These are phyloP conservation scores for bread wheat (Triticum aestivum) DNA, from an alignment of 176 grass and related monocot species.

Conservation along the genomic window DNA sequence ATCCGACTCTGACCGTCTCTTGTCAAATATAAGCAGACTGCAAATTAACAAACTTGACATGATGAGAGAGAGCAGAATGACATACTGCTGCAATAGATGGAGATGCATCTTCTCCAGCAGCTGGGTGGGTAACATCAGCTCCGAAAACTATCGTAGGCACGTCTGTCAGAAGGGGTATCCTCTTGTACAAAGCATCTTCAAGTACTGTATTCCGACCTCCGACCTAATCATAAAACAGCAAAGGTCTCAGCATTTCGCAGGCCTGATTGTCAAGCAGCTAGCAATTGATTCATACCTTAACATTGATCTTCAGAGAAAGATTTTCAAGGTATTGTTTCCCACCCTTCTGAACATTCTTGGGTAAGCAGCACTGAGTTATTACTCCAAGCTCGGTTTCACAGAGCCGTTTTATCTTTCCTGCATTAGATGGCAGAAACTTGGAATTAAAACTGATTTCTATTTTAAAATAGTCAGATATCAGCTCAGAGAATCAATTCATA, in stretches of 20 bases:
- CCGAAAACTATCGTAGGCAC: constrained; percentile 70
- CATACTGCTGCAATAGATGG: constrained; percentile 74
- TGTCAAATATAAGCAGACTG: neutral
- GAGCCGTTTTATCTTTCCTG: constrained; percentile 64
- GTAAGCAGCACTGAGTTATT: constrained; percentile 63
- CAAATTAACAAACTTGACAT: neutral
- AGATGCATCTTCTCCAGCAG: constrained; percentile 64
- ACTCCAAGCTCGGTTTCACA: constrained; percentile 77
- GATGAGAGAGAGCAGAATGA: neutral
- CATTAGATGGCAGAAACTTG: constrained; percentile 1
- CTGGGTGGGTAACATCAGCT: constrained; percentile 78
- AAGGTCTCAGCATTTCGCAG: neutral
- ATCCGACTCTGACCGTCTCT: neutral
- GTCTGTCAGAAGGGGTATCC: constrained; percentile 60
- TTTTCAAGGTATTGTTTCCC: constrained; percentile 65
- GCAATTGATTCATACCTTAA: constrained; percentile 56
- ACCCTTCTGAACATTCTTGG: constrained; percentile 56
- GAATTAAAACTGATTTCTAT: neutral
- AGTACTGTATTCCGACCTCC: constrained; percentile 71
- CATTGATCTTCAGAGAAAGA: constrained; percentile 81
- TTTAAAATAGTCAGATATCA: neutral
- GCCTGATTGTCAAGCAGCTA: neutral
- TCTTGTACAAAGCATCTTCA: constrained; percentile 49
- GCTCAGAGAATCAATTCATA: neutral
- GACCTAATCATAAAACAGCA: constrained; percentile 22